Evolutionary conservation across 1,284 basidiomycete genomes (phyloP).

Genomic region (Tetrapyrgos nigripes): DNA sequence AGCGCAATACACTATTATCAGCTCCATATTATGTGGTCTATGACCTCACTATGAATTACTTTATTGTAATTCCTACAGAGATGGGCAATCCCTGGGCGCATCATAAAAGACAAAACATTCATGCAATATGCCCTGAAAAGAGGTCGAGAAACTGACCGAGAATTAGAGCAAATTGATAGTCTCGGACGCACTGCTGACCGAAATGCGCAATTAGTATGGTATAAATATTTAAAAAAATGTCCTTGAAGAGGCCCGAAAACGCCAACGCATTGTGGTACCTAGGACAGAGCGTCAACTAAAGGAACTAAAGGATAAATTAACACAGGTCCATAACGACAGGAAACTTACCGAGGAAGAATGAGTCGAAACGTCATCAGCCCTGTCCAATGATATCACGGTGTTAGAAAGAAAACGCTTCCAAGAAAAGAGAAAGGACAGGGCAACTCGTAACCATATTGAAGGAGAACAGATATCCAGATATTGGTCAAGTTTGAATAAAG

Average conservation of each 20-base stretch:
- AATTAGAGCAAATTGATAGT: not conserved
- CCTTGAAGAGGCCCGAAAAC: slow-evolving; percentile 3
- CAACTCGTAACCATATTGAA: slow-evolving; percentile 15
- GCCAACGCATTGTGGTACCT: slow-evolving; percentile 2
- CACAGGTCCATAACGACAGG: not conserved
- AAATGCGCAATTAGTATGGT: slow-evolving; percentile 11
- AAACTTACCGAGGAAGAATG: slow-evolving; percentile 8
- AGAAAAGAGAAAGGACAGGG: slow-evolving; percentile 1
- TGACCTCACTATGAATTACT: no score
- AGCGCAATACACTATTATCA: no score
- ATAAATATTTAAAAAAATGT: slow-evolving; percentile 8
- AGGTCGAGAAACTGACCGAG: slow-evolving; percentile 5
- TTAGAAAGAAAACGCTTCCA: slow-evolving; percentile 14
- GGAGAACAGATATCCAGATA: slow-evolving; percentile 32
- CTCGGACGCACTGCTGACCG: not conserved
- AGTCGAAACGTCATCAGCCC: not conserved
- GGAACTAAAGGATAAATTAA: slow-evolving; percentile 12
- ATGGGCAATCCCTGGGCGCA: slow-evolving; percentile 25
- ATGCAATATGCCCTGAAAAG: not conserved
- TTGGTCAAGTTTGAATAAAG: slow-evolving; percentile 28
- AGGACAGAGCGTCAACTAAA: slow-evolving; percentile 3
- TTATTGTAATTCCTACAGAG: no score
- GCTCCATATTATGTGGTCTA: no score
- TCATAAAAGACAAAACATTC: slow-evolving; percentile 23
- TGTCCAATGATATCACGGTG: slow-evolving; percentile 7